Evolutionary conservation across 306 rosid species (phyloP), one percentile per base, ranked within the genome.

Genomic region (Citrullus amarus): DNA sequence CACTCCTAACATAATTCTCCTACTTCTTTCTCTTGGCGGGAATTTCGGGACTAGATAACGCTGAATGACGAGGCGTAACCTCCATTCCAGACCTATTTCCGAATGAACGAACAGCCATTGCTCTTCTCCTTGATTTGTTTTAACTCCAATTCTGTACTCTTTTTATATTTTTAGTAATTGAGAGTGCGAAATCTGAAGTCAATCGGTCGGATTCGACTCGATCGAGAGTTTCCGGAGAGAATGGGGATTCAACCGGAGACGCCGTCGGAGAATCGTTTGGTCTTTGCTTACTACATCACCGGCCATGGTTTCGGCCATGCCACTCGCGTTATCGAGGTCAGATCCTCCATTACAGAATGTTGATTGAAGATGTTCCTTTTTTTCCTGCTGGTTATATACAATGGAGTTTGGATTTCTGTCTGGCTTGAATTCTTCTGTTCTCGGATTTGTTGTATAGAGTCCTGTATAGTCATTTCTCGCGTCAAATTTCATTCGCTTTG

Each of bases 221-320:
- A 72, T 50, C 28, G 38, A 48, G 44, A 22, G 22, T 10, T 48
- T 16, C 15, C 11, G 38, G 14, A 16, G 69, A 74, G 9, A 83
- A 92, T 95, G 99, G 88, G 93, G 86, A 91, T 92, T 17, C 89
- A 88, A 4, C 78, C 71, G 77, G 93, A 88, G n/a, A 79, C 75
- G 44, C 86, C 93, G 59, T 92, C 99, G 7, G 82, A 81, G 54
- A 86, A 93, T 77, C 93, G 84, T 83, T 83, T 92, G 77, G 91
- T 96, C n/a, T 92, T 96, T 77, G 99, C 98, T 50, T 92, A 91
- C 84, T 96, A 96, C 74, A 84, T 96, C 36, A 96, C 99, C 55
- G 99, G 99, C 53, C 91, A 96, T 83, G 98, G 99, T 78, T 95
- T 95, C 79, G 99, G 97, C 39, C 97, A 92, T 80, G 97, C 97